Evolutionary conservation across 179 eudicot species (phyloP), one percentile per base, ranked within the genome.

Genomic region (Spinacia oleracea): DNA sequence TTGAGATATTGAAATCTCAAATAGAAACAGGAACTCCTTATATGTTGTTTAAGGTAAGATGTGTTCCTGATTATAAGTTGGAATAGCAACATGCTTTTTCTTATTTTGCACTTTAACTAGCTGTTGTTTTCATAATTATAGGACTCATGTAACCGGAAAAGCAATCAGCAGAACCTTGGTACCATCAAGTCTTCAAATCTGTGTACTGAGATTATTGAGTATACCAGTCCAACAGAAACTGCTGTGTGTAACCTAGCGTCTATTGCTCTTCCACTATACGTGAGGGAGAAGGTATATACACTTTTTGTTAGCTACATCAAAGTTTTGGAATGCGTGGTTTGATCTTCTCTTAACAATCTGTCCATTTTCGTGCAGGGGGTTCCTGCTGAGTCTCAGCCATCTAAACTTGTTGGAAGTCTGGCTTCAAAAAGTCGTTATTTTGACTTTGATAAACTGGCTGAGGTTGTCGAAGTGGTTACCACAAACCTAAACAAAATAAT

Each of bases 21-120:
- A 92, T 92, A 31, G 99, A 96, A 89, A 96, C 99, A 43, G 98
- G 99, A 51, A 96, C 96, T 42, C 99, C 99, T 38, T 94, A 96
- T 75, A 94, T 96, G 99, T 79, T 96, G 29, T 96, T 87, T 76
- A 96, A 96, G 98, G 99, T 93, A 42, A 70, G n/a, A 20, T 12
- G 27, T 11, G 43, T 31, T 53, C 27, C n/a, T 25, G 45, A 32
- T 1, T 32, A 6, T 59, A 12, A 76, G 7, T 21, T 55, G 31
- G 16, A 31, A 32, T 53, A 9, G 18, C 18, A 70, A 21, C 60
- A 29, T 74, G 18, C 53, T 23, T 55, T 27, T 45, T 60, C 46
- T 5, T 2, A 42, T 62, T 25, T 16, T 31, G 8, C 35, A 38
- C 63, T 63, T 40, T 55, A 32, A 79, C 16, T 29, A 7, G 16